Evolutionary conservation across 139 green algal genomes (phyloP).

Genomic region (Pleodorina starrii): DNA sequence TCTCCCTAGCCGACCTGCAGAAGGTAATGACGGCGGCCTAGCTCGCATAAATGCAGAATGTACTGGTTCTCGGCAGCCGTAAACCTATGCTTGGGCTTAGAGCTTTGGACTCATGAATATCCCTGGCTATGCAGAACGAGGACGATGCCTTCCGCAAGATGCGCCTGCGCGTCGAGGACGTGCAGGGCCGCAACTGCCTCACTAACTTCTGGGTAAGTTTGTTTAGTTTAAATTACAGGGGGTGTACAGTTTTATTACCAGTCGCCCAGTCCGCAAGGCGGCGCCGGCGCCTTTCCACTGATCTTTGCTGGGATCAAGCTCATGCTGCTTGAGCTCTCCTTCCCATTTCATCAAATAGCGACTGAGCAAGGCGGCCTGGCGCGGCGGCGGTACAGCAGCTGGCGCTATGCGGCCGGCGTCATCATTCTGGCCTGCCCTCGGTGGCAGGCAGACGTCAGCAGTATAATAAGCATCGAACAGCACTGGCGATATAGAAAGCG

Average conservation of each 20-base stretch:
- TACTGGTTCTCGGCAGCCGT: neutral
- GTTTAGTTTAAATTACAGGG: no score
- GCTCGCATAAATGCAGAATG: neutral
- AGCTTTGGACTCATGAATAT: neutral
- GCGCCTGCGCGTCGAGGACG: slow-evolving; percentile 95
- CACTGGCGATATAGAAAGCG: no score
- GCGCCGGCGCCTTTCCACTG: neutral
- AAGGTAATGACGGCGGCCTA: slow-evolving; percentile 73
- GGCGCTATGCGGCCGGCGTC: neutral
- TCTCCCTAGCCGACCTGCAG: slow-evolving; percentile 97
- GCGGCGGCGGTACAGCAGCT: neutral
- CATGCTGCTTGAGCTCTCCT: no score
- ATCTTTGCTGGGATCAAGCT: no score
- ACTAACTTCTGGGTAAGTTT: slow-evolving; percentile 94
- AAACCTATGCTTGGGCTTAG: neutral
- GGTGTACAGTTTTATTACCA: no score
- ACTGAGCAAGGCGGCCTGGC: neutral
- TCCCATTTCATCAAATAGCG: no score
- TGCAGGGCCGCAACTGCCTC: slow-evolving; percentile 96
- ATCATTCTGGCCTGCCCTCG: no score
- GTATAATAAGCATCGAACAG: no score
- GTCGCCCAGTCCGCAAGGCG: neutral
- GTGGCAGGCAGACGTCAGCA: no score
- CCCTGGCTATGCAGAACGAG: slow-evolving; percentile 86
- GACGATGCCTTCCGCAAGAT: slow-evolving; percentile 98